phyloP scores from a whole-genome alignment of 306 rosid genomes.

The Leucaena leucocephala region DNA sequence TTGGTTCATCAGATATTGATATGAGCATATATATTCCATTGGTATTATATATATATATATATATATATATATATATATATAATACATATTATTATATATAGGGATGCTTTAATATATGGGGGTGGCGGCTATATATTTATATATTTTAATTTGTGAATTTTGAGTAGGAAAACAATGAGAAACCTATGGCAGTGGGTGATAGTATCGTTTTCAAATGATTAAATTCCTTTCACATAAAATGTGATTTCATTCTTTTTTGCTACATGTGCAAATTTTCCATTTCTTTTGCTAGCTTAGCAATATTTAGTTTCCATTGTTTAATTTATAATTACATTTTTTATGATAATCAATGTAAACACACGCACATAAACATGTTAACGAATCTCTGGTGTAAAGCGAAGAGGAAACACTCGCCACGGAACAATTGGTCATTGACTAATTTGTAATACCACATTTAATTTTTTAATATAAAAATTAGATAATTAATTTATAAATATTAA shows the following conservation, averaged over 20 bases:
- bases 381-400: too few relatives aligned
- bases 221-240: slow-evolving; percentile 1
- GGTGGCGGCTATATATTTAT: slow-evolving; percentile 45
- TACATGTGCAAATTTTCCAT: background rate
- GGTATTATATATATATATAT: slow-evolving; percentile 22
- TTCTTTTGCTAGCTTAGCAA: background rate
- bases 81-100: slow-evolving; percentile 22
- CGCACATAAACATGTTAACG: too few relatives aligned
- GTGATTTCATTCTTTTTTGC: slow-evolving; percentile 11
- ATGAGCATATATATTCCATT: slow-evolving; percentile 21
- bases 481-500: too few relatives aligned
- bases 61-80: slow-evolving; percentile 27
- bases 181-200: background rate
- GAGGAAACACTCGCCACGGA: too few relatives aligned
- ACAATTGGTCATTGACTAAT: too few relatives aligned
- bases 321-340: background rate
- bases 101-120: slow-evolving; percentile 46
- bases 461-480: too few relatives aligned
- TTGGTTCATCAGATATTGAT: slow-evolving; percentile 1
- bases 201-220: slow-evolving; percentile 1
- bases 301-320: background rate
- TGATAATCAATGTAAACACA: too few relatives aligned
- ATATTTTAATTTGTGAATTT: slow-evolving; percentile 26
- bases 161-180: slow-evolving; percentile 36
- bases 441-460: too few relatives aligned